phyloP scores from a whole-genome alignment of 1,139 yeast species.

The Yamadazyma dushanensis region DNA sequence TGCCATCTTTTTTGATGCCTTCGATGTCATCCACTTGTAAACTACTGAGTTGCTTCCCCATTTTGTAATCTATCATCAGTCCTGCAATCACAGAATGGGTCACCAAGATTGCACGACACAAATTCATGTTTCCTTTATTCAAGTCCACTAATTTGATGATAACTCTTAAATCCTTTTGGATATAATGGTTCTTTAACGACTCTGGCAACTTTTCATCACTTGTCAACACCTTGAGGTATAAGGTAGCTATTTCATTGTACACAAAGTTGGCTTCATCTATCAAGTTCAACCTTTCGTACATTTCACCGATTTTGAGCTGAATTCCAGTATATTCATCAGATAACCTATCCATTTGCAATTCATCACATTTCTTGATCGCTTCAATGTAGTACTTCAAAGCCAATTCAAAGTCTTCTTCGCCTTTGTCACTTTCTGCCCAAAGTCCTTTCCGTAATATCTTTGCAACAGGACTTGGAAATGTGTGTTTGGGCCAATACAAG shows the following conservation, averaged over 20 bases:
- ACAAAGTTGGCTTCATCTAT: conserved; percentile 61
- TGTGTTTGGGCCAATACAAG: conserved; percentile 62
- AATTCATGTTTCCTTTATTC: conserved; percentile 48
- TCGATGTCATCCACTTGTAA: conserved; percentile 6
- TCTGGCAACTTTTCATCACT: conserved; percentile 21
- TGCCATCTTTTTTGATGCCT: conserved; percentile 31
- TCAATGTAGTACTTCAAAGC: conserved; percentile 71
- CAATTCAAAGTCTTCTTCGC: conserved; percentile 58
- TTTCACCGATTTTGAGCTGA: conserved; percentile 81
- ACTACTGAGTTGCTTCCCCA: conserved; percentile 14
- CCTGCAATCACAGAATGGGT: conserved; percentile 70
- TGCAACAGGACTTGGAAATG: conserved; percentile 61
- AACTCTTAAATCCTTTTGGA: conserved; percentile 71
- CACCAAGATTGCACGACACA: conserved; percentile 58
- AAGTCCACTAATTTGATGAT: conserved; percentile 67
- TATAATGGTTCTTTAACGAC: conserved; percentile 36
- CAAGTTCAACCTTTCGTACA: conserved; percentile 70
- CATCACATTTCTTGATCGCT: conserved; percentile 47
- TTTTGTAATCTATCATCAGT: conserved; percentile 33
- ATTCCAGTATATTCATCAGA: conserved; percentile 64
- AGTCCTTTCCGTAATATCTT: conserved; percentile 68
- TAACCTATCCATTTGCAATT: conserved; percentile 50
- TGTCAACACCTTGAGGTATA: conserved; percentile 59
- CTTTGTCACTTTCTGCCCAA: conserved; percentile 80
- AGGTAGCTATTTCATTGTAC: conserved; percentile 65